Percentiles rank a stretch among this genome's conserved stretches.
Evolutionary conservation across 495 filamentous ascomycete genomes (phyloP).

Genomic region (Tuber melanosporum): DNA sequence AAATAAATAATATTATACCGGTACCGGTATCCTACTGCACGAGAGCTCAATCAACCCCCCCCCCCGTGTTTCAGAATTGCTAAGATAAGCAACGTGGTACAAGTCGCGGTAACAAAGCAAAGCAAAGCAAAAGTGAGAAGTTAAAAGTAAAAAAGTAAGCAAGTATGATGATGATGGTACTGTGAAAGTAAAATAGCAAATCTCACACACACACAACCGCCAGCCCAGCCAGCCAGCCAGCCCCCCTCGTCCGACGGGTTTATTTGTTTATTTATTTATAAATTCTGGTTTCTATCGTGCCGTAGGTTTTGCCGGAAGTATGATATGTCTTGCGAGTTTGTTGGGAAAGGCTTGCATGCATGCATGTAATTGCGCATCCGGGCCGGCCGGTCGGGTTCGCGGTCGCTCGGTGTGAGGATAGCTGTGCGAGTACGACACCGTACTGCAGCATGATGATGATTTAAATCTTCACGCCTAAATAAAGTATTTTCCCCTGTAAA

Average conservation of each 20-base stretch:
- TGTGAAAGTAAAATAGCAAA: not conserved
- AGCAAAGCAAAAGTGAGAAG: not conserved
- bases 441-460: no score
- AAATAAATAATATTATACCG: no score
- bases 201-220: not conserved
- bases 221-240: not conserved
- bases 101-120: not conserved
- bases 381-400: not conserved
- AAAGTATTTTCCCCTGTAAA: conserved; percentile 17
- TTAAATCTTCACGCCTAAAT: conserved; percentile 23
- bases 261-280: not conserved
- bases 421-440: no score
- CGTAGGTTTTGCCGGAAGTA: not conserved
- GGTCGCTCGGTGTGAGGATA: no score
- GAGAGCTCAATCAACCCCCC: no score
- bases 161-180: not conserved
- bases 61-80: not conserved
- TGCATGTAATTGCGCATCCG: not conserved
- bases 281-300: not conserved
- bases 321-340: not conserved
- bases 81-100: conserved; percentile 2
- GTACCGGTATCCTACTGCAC: no score
- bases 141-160: not conserved
- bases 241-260: not conserved
- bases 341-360: not conserved